A percentile compares a stretch with the other conserved stretches of the same genome.
These are phyloP conservation scores for Xylaria sp. DNA, from an alignment of 2,329 filamentous ascomycete genomes.

Conservation along the genomic window DNA sequence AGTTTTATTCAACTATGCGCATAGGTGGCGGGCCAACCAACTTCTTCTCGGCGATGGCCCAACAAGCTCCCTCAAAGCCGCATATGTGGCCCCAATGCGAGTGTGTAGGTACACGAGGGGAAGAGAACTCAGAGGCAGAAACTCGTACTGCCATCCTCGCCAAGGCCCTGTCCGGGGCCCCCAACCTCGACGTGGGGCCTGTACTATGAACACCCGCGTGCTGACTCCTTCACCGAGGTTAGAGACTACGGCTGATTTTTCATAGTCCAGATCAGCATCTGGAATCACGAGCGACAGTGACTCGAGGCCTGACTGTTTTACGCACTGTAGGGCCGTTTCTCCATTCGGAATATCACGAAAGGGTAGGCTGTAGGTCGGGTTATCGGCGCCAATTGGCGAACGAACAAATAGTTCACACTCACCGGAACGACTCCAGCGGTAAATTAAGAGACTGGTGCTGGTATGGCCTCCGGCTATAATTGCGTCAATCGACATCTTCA, in stretches of 20 bases:
- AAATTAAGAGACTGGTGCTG: background rate
- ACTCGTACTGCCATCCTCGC: slow-evolving; percentile 4
- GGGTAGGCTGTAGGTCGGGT: background rate
- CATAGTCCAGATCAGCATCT: background rate
- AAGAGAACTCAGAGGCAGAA: background rate
- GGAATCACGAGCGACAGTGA: background rate
- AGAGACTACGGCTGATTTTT: background rate
- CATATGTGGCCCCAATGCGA: background rate
- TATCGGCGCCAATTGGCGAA: background rate
- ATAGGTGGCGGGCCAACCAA: no score
- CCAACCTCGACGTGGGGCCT: background rate
- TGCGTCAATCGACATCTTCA: background rate
- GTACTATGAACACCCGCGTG: background rate
- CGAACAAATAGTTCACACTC: background rate
- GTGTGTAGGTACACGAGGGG: background rate
- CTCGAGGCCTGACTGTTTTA: background rate
- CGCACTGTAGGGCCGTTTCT: background rate
- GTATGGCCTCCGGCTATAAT: background rate
- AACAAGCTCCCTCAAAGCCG: background rate
- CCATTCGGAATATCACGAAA: background rate
- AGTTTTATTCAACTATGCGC: no score
- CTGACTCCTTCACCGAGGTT: background rate
- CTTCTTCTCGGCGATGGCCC: background rate
- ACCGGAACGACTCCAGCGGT: background rate
- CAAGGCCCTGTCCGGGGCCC: rapidly evolving